Conservation (phyloP, 2,329 filamentous ascomycete species). For the Dichotomopilus funicola region DNA sequence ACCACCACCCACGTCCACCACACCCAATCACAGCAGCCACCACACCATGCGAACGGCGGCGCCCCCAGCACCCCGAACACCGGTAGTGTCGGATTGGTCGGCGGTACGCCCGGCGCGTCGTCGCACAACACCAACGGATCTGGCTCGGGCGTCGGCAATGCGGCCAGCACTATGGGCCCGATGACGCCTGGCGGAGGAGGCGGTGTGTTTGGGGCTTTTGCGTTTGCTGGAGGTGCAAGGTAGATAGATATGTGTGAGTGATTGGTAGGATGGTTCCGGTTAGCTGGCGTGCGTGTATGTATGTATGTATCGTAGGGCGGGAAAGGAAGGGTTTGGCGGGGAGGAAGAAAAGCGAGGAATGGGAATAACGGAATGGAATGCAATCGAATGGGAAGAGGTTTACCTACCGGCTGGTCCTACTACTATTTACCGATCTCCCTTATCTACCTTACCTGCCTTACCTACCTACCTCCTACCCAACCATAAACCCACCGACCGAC, state of each 20-base stretch:
- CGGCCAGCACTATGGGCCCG: conserved; percentile 47
- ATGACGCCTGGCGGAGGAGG: conserved; percentile 73
- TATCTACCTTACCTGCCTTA: too few relatives aligned
- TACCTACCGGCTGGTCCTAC: too few relatives aligned
- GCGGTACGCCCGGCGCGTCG: conserved; percentile 53
- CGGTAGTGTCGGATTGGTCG: conserved; percentile 42
- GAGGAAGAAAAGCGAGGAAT: too few relatives aligned
- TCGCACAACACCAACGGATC: conserved; percentile 47
- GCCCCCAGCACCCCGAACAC: conserved; percentile 59
- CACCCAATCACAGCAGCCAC: conserved; percentile 21
- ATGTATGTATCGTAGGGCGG: too few relatives aligned
- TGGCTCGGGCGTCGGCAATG: not conserved
- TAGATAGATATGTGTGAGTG: conserved; percentile 1
- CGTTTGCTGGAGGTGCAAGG: conserved; percentile 34
- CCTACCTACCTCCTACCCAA: too few relatives aligned
- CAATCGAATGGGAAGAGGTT: too few relatives aligned
- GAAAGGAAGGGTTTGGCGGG: too few relatives aligned
- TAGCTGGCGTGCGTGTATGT: too few relatives aligned
- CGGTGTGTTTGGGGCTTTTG: conserved; percentile 70
- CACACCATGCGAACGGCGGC: conserved; percentile 21
- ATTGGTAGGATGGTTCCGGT: not conserved
- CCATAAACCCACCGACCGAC: too few relatives aligned
- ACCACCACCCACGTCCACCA: conserved; percentile 18
- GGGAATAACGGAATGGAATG: too few relatives aligned
- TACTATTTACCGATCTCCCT: too few relatives aligned